A percentile compares a stretch with the other conserved stretches of the same genome.
Conservation (phyloP, 2,329 filamentous ascomycete genomes). For the Pseudogymnoascus sp. region DNA sequence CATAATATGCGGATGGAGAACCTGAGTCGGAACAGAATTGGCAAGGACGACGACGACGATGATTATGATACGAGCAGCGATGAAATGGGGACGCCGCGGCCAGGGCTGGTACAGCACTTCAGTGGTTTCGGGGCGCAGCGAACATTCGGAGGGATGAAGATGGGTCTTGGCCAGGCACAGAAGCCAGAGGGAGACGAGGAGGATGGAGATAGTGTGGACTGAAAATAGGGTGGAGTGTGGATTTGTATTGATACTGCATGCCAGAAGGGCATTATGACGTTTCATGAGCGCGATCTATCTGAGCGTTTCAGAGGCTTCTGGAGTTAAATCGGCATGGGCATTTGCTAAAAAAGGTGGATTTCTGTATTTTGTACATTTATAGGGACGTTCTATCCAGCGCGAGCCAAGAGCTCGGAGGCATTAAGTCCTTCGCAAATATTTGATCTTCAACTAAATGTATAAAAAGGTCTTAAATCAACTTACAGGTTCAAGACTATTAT, state of each 20-base stretch:
- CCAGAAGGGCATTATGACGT: not conserved
- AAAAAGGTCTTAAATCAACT: too few species aligned
- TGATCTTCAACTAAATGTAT: not conserved
- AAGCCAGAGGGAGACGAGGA: not conserved
- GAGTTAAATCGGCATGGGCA: not conserved
- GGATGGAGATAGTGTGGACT: constrained; percentile 6
- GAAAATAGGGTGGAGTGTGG: not conserved
- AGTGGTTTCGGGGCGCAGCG: constrained; percentile 7
- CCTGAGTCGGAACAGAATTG: constrained; percentile 16
- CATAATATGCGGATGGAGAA: constrained; percentile 23
- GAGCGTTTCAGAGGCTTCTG: constrained; percentile 5
- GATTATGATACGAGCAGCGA: constrained; percentile 27
- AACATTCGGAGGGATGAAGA: constrained; percentile 5
- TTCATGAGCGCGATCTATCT: not conserved
- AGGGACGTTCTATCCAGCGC: not conserved
- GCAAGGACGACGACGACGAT: constrained; percentile 21
- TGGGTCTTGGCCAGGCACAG: not conserved
- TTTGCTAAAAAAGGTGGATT: not conserved
- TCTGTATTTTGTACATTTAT: not conserved
- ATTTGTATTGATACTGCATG: constrained; percentile 6
- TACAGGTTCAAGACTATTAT: not conserved
- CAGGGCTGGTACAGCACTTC: not conserved
- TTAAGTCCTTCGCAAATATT: not conserved
- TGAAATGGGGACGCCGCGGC: constrained; percentile 18
- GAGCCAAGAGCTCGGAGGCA: not conserved